Conservation (phyloP, 2,329 filamentous ascomycete species). For the Colletotrichum phormii region DNA sequence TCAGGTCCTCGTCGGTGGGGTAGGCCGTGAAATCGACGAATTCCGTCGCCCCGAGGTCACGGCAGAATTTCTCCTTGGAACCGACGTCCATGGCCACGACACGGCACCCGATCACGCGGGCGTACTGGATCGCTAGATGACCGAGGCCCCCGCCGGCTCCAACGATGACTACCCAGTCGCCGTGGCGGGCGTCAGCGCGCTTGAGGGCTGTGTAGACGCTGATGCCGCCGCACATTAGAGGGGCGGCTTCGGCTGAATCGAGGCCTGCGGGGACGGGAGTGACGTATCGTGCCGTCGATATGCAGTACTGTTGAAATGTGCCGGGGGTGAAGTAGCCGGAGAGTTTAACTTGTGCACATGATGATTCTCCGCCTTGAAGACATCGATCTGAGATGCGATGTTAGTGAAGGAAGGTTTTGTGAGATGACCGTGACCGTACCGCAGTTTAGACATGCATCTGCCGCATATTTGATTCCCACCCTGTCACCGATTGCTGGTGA, state of each 20-base stretch:
- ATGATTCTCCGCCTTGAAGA: constrained; percentile 39
- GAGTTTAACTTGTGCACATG: constrained; percentile 38
- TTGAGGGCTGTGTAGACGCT: constrained; percentile 71
- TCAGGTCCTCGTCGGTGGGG: constrained; percentile 21
- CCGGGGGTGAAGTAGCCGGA: constrained; percentile 43
- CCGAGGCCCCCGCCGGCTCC: constrained; percentile 47
- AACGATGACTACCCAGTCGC: constrained; percentile 43
- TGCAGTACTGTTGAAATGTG: constrained; percentile 42
- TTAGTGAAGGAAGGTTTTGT: not conserved
- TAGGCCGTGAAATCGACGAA: constrained; percentile 42
- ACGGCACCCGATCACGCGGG: constrained; percentile 43
- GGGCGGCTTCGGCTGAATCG: constrained; percentile 55
- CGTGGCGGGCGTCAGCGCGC: constrained; percentile 37
- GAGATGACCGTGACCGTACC: constrained; percentile 19
- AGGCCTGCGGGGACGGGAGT: constrained; percentile 53
- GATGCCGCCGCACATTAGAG: constrained; percentile 76
- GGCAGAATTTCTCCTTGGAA: constrained; percentile 40
- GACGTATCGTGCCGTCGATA: constrained; percentile 52
- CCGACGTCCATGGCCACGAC: constrained; percentile 45
- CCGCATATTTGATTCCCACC: constrained; percentile 40
- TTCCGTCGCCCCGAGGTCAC: constrained; percentile 41
- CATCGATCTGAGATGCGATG: constrained; percentile 34
- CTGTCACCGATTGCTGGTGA: constrained; percentile 33
- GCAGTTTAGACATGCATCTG: constrained; percentile 39
- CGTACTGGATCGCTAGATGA: constrained; percentile 45